Conservation (phyloP, 164 flowering plant genomes). For the Dillenia suffruticosa region DNA sequence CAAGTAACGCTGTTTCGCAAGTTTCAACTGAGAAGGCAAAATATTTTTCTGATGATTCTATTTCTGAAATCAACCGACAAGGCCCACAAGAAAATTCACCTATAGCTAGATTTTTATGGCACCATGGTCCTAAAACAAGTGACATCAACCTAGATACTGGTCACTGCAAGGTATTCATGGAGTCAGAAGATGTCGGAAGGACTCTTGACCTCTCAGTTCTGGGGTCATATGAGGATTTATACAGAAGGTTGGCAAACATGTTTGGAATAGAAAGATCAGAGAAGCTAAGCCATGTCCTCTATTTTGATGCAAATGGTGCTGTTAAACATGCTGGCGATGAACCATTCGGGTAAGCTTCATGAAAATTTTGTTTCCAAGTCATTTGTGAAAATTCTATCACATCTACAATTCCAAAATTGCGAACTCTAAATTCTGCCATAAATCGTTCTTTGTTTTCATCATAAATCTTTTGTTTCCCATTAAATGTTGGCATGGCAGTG, state of each 20-base stretch:
- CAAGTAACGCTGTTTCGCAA: slow-evolving; percentile 35
- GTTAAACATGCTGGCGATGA: slow-evolving; percentile 66
- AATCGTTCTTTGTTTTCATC: too few species aligned
- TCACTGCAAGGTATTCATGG: slow-evolving; percentile 80
- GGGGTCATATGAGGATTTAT: slow-evolving; percentile 75
- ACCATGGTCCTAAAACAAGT: slow-evolving; percentile 16
- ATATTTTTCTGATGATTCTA: slow-evolving; percentile 25
- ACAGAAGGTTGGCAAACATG: slow-evolving; percentile 53
- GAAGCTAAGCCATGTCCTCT: slow-evolving; percentile 45
- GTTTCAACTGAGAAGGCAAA: slow-evolving; percentile 22
- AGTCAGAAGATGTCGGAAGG: slow-evolving; percentile 75
- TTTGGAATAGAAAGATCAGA: slow-evolving; percentile 54
- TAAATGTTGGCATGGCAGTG: slow-evolving; percentile 33
- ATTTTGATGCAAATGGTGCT: slow-evolving; percentile 52
- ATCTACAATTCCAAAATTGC: too few species aligned
- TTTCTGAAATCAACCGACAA: slow-evolving; percentile 13
- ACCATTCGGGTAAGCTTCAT: slow-evolving; percentile 58
- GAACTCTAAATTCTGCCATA: too few species aligned
- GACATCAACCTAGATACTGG: slow-evolving; percentile 45
- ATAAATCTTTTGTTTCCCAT: too few species aligned
- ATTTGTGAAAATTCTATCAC: too few species aligned
- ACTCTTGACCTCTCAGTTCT: slow-evolving; percentile 71
- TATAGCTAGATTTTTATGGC: slow-evolving; percentile 28
- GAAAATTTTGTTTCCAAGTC: too few species aligned
- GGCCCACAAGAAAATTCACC: slow-evolving; percentile 24